Conservation (phyloP, 2,329 filamentous ascomycete species). For the Paradendryphiella salina region DNA sequence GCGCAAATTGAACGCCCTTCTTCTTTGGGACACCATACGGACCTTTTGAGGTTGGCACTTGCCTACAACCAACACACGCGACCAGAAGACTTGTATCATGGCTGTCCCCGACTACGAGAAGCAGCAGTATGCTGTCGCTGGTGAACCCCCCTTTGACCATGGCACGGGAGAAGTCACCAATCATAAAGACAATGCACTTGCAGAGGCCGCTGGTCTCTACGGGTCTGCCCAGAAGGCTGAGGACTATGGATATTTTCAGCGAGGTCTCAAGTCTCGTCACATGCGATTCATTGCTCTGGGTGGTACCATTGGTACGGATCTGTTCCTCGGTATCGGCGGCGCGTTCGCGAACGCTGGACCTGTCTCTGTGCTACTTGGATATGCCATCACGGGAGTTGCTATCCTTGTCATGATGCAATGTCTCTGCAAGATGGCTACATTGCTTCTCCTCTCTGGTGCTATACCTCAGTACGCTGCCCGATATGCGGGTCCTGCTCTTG, state of each 20-base stretch:
- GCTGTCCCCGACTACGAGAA: conserved; percentile 33
- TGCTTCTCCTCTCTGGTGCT: conserved; percentile 47
- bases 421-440: conserved; percentile 50
- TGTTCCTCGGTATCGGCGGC: conserved; percentile 42
- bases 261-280: conserved; percentile 56
- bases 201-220: conserved; percentile 58
- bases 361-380: conserved; percentile 44
- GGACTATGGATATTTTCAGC: conserved; percentile 15
- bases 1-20: not conserved
- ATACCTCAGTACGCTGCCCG: conserved; percentile 44
- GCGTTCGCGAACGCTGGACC: conserved; percentile 42
- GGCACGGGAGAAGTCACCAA: conserved; percentile 33
- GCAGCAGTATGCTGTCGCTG: conserved; percentile 27
- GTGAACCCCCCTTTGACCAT: conserved; percentile 20
- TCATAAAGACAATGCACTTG: conserved; percentile 34
- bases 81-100: conserved; percentile 20
- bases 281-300: conserved; percentile 64
- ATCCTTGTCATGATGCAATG: conserved; percentile 49
- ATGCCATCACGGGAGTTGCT: conserved; percentile 41
- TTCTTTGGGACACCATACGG: not conserved
- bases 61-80: not conserved
- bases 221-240: conserved; percentile 54
- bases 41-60: not conserved
- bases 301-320: conserved; percentile 55
- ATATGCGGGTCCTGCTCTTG: conserved; percentile 54